Evolutionary conservation across 2,329 filamentous ascomycete genomes (phyloP).

Genomic region (Dothiorella sarmentorum): DNA sequence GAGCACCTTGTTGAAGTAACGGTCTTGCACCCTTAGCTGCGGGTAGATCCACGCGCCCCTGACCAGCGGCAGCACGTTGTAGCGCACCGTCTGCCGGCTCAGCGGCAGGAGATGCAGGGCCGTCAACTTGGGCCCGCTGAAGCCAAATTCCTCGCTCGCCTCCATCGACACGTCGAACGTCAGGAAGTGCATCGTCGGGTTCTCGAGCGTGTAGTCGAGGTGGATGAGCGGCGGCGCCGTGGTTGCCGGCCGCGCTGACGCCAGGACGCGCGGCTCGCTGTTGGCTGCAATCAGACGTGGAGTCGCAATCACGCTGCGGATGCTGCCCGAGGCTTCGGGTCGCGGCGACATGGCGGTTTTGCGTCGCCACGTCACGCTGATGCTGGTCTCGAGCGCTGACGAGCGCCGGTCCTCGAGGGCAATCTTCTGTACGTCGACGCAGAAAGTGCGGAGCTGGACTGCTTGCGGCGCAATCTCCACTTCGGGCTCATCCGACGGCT

Average conservation of each 20-base stretch:
- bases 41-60: constrained; percentile 67
- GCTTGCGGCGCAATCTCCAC: constrained; percentile 59
- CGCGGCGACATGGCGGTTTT: constrained; percentile 25
- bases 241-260: constrained; percentile 40
- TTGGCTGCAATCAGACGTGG: constrained; percentile 78
- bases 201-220: constrained; percentile 74
- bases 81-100: constrained; percentile 69
- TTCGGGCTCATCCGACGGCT: constrained; percentile 24
- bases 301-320: constrained; percentile 61
- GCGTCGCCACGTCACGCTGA: constrained; percentile 76
- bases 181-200: constrained; percentile 89
- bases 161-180: constrained; percentile 94
- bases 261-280: constrained; percentile 80
- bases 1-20: constrained; percentile 89
- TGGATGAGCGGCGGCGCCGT: constrained; percentile 29
- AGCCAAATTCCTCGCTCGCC: constrained; percentile 85
- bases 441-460: constrained; percentile 69
- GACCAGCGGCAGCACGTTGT: constrained; percentile 66
- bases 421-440: constrained; percentile 69
- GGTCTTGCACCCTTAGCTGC: constrained; percentile 74
- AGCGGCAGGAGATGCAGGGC: constrained; percentile 79
- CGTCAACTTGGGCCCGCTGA: constrained; percentile 80
- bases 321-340: constrained; percentile 30
- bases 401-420: constrained; percentile 79
- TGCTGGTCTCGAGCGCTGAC: constrained; percentile 68